Base-by-base conservation (phyloP, 192 early-diverging fungal species). In the Coemansia sp. region DNA sequence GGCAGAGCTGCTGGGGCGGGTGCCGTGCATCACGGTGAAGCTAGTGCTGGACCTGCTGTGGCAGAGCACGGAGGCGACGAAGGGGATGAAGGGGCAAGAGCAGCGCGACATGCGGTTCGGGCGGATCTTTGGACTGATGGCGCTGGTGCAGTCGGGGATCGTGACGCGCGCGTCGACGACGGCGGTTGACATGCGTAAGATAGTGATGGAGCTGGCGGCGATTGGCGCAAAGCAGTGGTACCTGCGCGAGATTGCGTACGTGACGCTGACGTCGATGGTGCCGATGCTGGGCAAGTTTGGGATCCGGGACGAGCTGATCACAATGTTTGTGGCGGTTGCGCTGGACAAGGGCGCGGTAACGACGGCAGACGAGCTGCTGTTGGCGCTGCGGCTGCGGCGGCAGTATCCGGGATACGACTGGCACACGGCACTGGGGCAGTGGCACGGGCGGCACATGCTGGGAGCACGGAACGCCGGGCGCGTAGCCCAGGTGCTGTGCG, bases 81-180 rank as follows among this genome's bases (percentile, higher is more conserved):
- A 60, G 21, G 82, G 84, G 58, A 88, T 90, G 83, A 88, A 80
- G 58, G 85, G 86, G 35, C 83, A 92, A 84, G 97, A 99, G 70
- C 85, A 87, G 60, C 80, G 87, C 32, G 92, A 97, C 60, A 85
- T 88, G 67, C 75, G 85, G 52, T 94, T 97, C 67, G 94, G 91
- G 36, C 85, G 92, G 42, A 79, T 97, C 51, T 95, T 99, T 81
- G 91, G 94, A 9, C 63, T 85, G 46, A 83, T 89, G 80, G 84
- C 87, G 23, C 82, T 97, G 23, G 81, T 90, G 23, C 81, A 86
- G 46, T 86, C 93, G 14, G 89, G 88, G 8, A 81, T 92, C 38
- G 45, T 95, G 1, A 55, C 67, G 17, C 78, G 87, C n/a, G 35
- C 74, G 3, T 59, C 60, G 0, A 90, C 91, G 23, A 85, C 83